These are phyloP conservation scores for Globisporangium spiculum DNA, from an alignment of 352 stramenopile species.

Conservation along the genomic window DNA sequence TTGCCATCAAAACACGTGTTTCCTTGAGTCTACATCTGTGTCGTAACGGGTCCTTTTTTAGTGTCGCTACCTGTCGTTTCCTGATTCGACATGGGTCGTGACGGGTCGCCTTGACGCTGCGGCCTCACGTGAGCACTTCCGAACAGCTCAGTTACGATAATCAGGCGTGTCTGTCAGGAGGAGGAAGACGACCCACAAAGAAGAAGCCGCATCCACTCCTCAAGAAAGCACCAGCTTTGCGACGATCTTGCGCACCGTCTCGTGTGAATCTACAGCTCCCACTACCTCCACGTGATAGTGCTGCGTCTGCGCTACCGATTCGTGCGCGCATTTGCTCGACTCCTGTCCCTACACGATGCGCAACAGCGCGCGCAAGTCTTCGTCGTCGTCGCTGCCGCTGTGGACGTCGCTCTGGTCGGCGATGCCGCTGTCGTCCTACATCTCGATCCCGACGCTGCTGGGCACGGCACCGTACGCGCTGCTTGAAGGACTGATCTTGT, in stretches of 20 bases:
- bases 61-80: neutral
- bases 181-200: neutral
- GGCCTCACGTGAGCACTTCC: neutral
- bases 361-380: slow-evolving; percentile 3
- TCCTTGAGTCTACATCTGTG: neutral
- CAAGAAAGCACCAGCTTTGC: neutral
- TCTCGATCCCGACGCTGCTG: slow-evolving; percentile 12
- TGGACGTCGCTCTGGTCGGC: slow-evolving; percentile 6
- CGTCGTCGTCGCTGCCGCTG: neutral
- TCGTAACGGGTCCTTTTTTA: neutral
- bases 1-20: no score
- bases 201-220: neutral
- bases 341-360: neutral
- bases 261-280: neutral
- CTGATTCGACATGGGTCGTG: neutral
- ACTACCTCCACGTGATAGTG: neutral
- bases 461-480: slow-evolving; percentile 35
- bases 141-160: neutral
- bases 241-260: neutral
- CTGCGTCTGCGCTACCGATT: slow-evolving; percentile 2
- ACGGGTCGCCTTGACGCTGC: neutral
- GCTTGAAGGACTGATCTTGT: slow-evolving; percentile 56
- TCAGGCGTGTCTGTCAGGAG: neutral
- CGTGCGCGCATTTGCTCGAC: neutral
- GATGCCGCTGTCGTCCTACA: slow-evolving; percentile 7